Percentiles rank a stretch among this genome's conserved stretches.
Conservation (phyloP, 805 yeast genomes). For the Debaryomyces maramus region DNA sequence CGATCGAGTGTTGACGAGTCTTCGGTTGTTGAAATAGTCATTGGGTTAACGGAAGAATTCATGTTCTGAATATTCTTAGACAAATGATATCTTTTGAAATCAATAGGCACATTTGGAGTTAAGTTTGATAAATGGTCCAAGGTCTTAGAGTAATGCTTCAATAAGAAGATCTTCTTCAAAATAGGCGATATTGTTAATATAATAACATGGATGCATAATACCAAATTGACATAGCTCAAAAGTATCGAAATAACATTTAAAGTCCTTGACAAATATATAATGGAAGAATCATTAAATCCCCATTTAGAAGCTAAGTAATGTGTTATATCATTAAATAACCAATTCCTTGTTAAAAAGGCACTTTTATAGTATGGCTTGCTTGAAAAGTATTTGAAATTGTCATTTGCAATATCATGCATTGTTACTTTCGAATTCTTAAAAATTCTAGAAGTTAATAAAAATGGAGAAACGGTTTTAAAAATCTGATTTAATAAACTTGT, state of each 20-base stretch:
- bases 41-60: not conserved
- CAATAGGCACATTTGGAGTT: conserved; percentile 20
- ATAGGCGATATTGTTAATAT: conserved; percentile 15
- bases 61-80: not conserved
- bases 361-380: not conserved
- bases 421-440: conserved; percentile 6
- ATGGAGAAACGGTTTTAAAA: not conserved
- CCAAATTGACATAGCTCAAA: conserved; percentile 10
- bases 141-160: conserved; percentile 20
- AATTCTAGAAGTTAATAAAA: conserved; percentile 4
- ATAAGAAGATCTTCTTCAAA: conserved; percentile 10
- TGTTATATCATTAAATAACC: not conserved
- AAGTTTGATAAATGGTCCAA: conserved; percentile 21
- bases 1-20: not conserved
- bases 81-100: conserved; percentile 5
- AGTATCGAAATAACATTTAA: conserved; percentile 10
- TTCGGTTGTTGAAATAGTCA: not conserved
- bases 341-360: not conserved
- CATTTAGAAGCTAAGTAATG: not conserved
- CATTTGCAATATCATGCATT: not conserved
- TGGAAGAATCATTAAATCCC: conserved; percentile 10
- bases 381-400: not conserved
- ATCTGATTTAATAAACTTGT: not conserved
- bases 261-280: not conserved
- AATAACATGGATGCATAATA: conserved; percentile 28